phyloP scores from a whole-genome alignment of 306 rosid species.

The Glycyrrhiza uralensis region DNA sequence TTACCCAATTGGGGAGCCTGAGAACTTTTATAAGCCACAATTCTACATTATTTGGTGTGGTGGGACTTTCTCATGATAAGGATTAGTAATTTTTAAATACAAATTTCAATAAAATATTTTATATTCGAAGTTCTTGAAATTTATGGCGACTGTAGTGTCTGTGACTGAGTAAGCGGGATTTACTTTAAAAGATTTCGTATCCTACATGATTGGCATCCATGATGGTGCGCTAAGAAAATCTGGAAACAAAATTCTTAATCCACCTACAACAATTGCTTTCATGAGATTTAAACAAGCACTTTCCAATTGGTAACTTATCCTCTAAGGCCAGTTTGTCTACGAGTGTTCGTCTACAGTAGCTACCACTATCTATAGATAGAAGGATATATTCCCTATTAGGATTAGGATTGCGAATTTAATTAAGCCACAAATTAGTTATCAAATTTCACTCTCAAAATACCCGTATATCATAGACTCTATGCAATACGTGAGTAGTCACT shows the following conservation, averaged over 20 bases:
- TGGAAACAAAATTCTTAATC: neutral
- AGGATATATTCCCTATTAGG: too few species aligned
- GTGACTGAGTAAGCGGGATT: neutral
- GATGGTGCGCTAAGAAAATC: conserved; percentile 18
- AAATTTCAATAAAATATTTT: neutral
- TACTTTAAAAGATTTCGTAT: neutral
- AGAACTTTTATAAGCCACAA: neutral
- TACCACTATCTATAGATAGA: too few species aligned
- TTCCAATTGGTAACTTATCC: neutral
- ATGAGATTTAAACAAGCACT: conserved; percentile 4
- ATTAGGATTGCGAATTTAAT: neutral
- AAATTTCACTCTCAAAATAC: neutral
- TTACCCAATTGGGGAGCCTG: neutral
- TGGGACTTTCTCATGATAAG: neutral
- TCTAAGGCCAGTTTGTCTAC: conserved; percentile 1
- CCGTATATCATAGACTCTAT: too few species aligned
- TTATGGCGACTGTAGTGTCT: neutral
- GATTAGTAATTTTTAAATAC: neutral
- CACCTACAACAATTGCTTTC: conserved; percentile 31
- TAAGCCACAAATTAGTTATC: neutral
- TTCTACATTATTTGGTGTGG: neutral
- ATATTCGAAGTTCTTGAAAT: neutral
- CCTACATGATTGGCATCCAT: neutral
- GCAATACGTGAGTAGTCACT: too few species aligned
- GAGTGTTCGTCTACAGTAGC: conserved; percentile 16